Conservation (phyloP, 768 basidiomycete species). For the Punctularia strigosozonata region DNA sequence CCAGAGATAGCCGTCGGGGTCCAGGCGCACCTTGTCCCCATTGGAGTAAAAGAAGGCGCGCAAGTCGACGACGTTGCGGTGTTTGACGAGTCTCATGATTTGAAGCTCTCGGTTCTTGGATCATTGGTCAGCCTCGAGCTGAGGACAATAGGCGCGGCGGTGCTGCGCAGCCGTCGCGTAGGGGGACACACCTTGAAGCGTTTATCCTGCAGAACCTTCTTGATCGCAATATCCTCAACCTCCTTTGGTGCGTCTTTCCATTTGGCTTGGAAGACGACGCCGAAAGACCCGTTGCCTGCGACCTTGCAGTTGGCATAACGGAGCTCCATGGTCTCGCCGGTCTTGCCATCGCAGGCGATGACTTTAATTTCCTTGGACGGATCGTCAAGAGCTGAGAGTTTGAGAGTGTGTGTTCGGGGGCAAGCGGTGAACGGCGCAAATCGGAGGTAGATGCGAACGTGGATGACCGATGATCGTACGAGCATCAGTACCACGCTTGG, state of each 20-base stretch:
- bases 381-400: slow-evolving; percentile 71
- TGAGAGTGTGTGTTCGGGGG: slow-evolving; percentile 3
- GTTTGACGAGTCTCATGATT: slow-evolving; percentile 94
- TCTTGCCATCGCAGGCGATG: slow-evolving; percentile 89
- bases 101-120: slow-evolving; percentile 96
- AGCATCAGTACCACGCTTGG: slow-evolving; percentile 1
- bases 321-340: slow-evolving; percentile 77
- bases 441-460: slow-evolving; percentile 16
- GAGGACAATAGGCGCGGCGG: neutral
- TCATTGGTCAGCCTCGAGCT: neutral
- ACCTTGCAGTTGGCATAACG: slow-evolving; percentile 97
- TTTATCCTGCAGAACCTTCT: slow-evolving; percentile 99
- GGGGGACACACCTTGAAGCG: slow-evolving; percentile 86
- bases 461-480: slow-evolving; percentile 6
- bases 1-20: neutral
- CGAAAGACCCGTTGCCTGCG: slow-evolving; percentile 97
- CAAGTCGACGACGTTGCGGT: slow-evolving; percentile 97
- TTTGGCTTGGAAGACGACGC: slow-evolving; percentile 95
- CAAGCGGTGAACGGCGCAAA: slow-evolving; percentile 15
- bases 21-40: slow-evolving; percentile 81
- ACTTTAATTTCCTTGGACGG: slow-evolving; percentile 95
- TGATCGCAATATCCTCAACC: slow-evolving; percentile 91
- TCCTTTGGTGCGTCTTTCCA: slow-evolving; percentile 56
- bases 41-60: slow-evolving; percentile 99
- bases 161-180: slow-evolving; percentile 1